Base-by-base conservation (phyloP, 2,329 filamentous ascomycete species). In the Lizonia empirigonia region DNA sequence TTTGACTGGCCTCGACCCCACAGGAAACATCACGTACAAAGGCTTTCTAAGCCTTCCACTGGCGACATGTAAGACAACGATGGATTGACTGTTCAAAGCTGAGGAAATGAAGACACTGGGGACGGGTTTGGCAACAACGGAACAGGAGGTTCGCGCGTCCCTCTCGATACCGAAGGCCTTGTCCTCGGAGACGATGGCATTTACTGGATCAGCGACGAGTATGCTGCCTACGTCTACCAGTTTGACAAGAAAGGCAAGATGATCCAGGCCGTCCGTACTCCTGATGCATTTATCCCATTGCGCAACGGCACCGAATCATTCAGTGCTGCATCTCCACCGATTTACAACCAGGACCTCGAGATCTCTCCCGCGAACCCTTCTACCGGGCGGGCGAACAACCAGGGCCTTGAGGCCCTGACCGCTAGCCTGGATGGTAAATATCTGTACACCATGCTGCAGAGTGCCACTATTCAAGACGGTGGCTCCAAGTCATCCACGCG, bases 391-490 rank as follows among this genome's bases (percentile, higher is more conserved):
- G 77, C 80, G 46, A 90, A 91, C 69, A 91, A 91, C 69, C 86
- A 89, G 67, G 87, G 88, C n/a, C 83, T 90, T 39, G 88, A 91
- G 70, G 87, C 84, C 0, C 71, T 91, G 39, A 86, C 85, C 0
- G 71, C 82, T n/a, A 84, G 81, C 3, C 76, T 80, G 0, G 83
- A 88, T 57, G 85, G 86, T 8, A 84, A 82, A 54, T 82, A 77
- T 2, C 75, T 90, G 9, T 90, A 83, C 64, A 80, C 82, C 1
- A 77, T 90, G 49, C 74, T 89, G 18, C 87, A 91, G 67, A 84
- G 83, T 1, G 85, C 86, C 0, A 74, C 84, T 1, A 64, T 69
- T 2, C 69, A 73, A 42, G 69, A 74, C 16, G 85, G 85, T 35
- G 84, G 82, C 8, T 72, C 78, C 36, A 78, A 78, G 40, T 81